These are phyloP conservation scores for Leptodermis oblonga DNA, from an alignment of 257 asterid genomes.

Conservation along the genomic window DNA sequence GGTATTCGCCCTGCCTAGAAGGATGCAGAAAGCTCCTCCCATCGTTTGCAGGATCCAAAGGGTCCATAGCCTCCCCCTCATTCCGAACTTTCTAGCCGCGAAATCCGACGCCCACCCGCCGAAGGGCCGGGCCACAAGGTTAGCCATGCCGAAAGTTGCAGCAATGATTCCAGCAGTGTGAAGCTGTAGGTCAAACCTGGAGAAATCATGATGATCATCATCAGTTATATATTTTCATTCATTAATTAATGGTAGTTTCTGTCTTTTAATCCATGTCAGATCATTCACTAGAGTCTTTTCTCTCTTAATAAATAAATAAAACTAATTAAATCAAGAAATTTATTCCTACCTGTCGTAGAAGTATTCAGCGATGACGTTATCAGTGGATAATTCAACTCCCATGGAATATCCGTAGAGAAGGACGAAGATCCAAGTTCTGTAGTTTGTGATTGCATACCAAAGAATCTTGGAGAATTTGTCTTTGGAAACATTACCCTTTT, in stretches of 20 bases:
- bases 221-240: too few species aligned
- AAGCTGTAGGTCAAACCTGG: conserved; percentile 51
- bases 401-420: conserved; percentile 62
- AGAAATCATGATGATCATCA: too few species aligned
- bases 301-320: too few species aligned
- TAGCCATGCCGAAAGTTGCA: conserved; percentile 60
- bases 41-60: conserved; percentile 51
- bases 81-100: conserved; percentile 43
- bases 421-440: conserved; percentile 67
- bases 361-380: conserved; percentile 59
- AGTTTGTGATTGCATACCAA: conserved; percentile 54
- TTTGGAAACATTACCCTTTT: conserved; percentile 45
- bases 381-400: conserved; percentile 62
- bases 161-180: conserved; percentile 54
- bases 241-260: too few species aligned
- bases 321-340: too few species aligned
- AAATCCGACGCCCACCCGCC: conserved; percentile 57
- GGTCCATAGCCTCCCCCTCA: conserved; percentile 67
- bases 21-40: conserved; percentile 54
- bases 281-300: not conserved
- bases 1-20: conserved; percentile 38
- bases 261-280: not conserved
- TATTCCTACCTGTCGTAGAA: conserved; percentile 41
- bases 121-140: conserved; percentile 45
- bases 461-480: conserved; percentile 48